Evolutionary conservation across 306 rosid genomes (phyloP), one percentile per base, ranked within the genome.

Genomic region (Canavalia ensiformis): DNA sequence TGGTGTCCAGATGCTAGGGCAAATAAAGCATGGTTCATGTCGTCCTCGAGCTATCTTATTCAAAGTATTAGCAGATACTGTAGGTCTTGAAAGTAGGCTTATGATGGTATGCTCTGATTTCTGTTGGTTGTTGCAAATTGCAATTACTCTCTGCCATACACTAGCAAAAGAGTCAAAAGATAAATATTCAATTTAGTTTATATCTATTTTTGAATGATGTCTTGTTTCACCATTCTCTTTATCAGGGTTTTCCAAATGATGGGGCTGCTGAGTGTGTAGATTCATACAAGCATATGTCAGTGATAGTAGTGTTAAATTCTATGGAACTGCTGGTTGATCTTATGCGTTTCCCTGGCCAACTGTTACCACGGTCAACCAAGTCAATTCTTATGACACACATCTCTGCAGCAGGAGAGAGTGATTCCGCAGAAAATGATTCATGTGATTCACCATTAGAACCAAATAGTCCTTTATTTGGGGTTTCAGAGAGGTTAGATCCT

Each of bases 361-460:
- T 93, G 80, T 69, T 95, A 55, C 98, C 94, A 25, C 89, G 81
- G 37, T 90, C 99, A 72, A 89, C 94, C 82, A 93, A 90, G 84
- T 90, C 97, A 77, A 86, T 95, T 86, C 91, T 89, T 78, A 89
- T 95, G 98, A 87, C 96, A 71, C 99, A 93, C 83, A 77, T 95
- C 77, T 91, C 96, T 65, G 98, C 94, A 28, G 99, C 94, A 18
- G 99, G 97, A 75, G 99, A 95, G 84, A 95, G 99, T 81, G 99
- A 95, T 91, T 91, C 98, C 34, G 99, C 99, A 12, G 99, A 95
- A 89, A 95, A 95, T 75, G 99, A 95, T 77, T 95, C 98, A 1
- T 95, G 99, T 81, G 99, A 95, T 85, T 95, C 99, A 66, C 98
- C 98, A 30, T 77, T 95, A 59, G 99, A 95, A 81, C 99, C 99